Base-by-base conservation (phyloP, 768 basidiomycete genomes). In the Fomitopsis pulvina region DNA sequence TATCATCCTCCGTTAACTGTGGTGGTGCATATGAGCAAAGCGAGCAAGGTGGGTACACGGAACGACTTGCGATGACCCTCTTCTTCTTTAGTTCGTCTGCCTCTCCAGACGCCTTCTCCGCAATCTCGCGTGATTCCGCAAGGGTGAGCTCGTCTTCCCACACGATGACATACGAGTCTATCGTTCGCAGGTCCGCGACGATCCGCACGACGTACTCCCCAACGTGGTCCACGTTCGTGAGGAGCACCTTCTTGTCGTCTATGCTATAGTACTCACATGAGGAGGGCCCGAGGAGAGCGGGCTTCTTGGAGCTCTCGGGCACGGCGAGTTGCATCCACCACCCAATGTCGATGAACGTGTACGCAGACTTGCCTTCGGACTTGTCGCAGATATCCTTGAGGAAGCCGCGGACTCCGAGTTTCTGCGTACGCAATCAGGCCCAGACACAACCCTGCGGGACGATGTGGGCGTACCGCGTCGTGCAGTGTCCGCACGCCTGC, bases 281-380 rank as follows among this genome's bases (percentile, higher is more conserved):
- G 4, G 6, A n/a, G 10, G 27, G 41, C 34, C 42, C 49, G 4
- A 41, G 20, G 2, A 30, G 28, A 2, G 29, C 22, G 16, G 20
- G 29, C 21, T 37, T 46, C 1, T 34, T 43, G 18, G 44, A 14
- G 3, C 38, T 39, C 9, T 41, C 26, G 3, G 58, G 49, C 7
- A 60, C 41, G 9, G 49, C 5, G 6, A 57, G 14, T 46, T 67
- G 63, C 56, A 59, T 57, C 66, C 67, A 68, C 52, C 54, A 64
- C 4, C 66, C 64, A n/a, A 63, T 62, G 43, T 66, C 65, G 45
- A 68, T 63, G 52, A 64, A 60, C 7, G 67, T 67, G 46, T 68
- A 60, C 1, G 55, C 51, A 4, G 34, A 37, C 14, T 12, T 18
- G 14, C 34, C 34, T 5, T 37, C 18, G 14, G 34, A 37, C 14